Base-by-base conservation (phyloP, 2,329 filamentous ascomycete species). In the Sporothrix pseudoabietina region DNA sequence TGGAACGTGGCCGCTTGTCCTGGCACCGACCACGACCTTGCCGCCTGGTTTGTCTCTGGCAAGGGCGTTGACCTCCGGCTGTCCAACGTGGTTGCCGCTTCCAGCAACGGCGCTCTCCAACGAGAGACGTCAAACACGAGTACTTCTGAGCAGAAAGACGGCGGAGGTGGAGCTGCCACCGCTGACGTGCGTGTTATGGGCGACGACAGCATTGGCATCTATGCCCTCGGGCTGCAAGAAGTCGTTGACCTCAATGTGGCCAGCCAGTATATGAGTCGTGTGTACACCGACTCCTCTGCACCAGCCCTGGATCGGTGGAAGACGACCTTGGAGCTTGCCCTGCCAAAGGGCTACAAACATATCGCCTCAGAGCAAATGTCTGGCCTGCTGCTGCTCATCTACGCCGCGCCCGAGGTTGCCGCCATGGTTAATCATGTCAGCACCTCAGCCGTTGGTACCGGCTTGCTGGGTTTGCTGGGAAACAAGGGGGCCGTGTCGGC, bases 1-100 rank as follows among this genome's bases (percentile, higher is more conserved):
- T 99, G 96, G 96, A 99, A 99, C 82, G 93, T 97, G 19, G 96
- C 94, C 4, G 90, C 91, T 1, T 90, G 92, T 76, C 89, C 92
- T 14, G 94, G 92, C 32, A 94, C 94, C 0, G 94, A 97, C 81
- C 92, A 93, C 77, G 96, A 98, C 79, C 84, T 99, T 5, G 92
- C 89, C 8, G 89, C 88, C 44, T 99, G 96, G 96, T 98, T 99
- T 80, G 87, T 97, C 8, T 85, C 90, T 12, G 92, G 91, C 19
- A 88, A 92, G 78, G 93, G 92, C 6, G 82, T 94, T 8, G 88
- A 91, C 74, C 85, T 90, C 71, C 83, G 84, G 22, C 81, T 95
- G 65, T 87, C 88, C 12, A 87, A 87, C 0, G 80, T 91, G 55
- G 81, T 83, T 61, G 77, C 87, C 4, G 79, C 83, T 14, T 32